Evolutionary conservation across 306 rosid genomes (phyloP).

Genomic region (Lotus japonicus): DNA sequence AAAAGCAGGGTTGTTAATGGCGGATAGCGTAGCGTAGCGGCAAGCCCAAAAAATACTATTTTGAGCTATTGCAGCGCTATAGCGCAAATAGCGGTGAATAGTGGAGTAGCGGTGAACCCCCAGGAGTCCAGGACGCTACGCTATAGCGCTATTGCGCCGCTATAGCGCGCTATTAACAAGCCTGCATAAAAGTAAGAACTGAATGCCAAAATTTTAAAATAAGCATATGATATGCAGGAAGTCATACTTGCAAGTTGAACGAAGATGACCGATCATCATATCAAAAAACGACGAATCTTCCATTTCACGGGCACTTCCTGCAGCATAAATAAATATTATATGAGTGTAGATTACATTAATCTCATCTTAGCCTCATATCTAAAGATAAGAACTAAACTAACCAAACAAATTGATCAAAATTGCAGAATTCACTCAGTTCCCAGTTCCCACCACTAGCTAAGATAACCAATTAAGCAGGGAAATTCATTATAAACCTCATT

Average conservation of each 20-base stretch:
- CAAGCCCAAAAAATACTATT: too few species aligned
- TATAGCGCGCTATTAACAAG: too few species aligned
- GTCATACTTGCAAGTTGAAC: slow-evolving; percentile 74
- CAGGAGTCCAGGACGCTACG: too few species aligned
- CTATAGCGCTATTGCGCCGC: too few species aligned
- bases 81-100: too few species aligned
- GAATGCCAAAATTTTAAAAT: background rate
- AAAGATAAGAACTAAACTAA: background rate
- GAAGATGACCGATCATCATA: slow-evolving; percentile 57
- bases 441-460: background rate
- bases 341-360: background rate
- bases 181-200: background rate
- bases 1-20: too few species aligned
- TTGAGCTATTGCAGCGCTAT: too few species aligned
- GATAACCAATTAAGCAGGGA: background rate
- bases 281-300: slow-evolving; percentile 53
- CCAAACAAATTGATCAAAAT: background rate
- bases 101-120: too few species aligned
- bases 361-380: background rate
- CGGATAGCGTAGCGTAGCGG: too few species aligned
- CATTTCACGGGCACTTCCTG: slow-evolving; percentile 39
- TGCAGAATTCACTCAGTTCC: background rate
- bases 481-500: background rate
- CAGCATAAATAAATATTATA: background rate
- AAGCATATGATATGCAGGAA: background rate